Conservation (phyloP, 345 rosid species). For the Diplotaxis tenuifolia region DNA sequence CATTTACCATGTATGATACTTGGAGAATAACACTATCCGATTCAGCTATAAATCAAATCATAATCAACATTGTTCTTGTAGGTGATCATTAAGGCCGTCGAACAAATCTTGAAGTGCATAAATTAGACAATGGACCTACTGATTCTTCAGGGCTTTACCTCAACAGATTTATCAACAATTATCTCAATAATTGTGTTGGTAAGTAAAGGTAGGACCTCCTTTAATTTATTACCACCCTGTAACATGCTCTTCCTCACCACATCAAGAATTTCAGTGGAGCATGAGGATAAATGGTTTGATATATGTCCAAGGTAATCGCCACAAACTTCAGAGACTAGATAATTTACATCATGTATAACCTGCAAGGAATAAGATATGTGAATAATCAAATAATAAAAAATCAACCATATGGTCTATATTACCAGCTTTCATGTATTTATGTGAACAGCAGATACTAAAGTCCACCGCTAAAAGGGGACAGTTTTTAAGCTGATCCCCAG, state of each 20-base stretch:
- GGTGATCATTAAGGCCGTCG: not conserved
- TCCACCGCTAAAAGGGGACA: not conserved
- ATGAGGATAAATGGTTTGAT: slow-evolving; percentile 59
- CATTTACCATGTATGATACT: not conserved
- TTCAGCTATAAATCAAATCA: slow-evolving; percentile 11
- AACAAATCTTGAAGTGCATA: slow-evolving; percentile 6
- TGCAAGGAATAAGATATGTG: slow-evolving; percentile 46
- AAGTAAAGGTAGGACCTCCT: slow-evolving; percentile 53
- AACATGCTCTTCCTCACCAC: slow-evolving; percentile 74
- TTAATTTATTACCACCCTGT: slow-evolving; percentile 59
- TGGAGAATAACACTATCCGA: slow-evolving; percentile 1
- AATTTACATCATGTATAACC: slow-evolving; percentile 80
- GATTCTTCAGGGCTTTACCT: slow-evolving; percentile 50
- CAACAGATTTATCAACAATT: slow-evolving; percentile 79
- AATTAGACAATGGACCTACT: not conserved
- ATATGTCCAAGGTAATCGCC: slow-evolving; percentile 64
- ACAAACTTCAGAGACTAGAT: slow-evolving; percentile 58
- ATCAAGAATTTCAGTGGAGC: slow-evolving; percentile 63
- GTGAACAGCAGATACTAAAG: not conserved
- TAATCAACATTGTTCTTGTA: not conserved
- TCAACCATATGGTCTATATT: not conserved
- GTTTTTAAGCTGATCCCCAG: not conserved
- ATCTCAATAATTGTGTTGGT: slow-evolving; percentile 56
- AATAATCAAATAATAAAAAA: slow-evolving; percentile 16
- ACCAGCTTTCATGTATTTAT: not conserved